Conservation (phyloP, 768 basidiomycete genomes). For the Boletus patriciae region DNA sequence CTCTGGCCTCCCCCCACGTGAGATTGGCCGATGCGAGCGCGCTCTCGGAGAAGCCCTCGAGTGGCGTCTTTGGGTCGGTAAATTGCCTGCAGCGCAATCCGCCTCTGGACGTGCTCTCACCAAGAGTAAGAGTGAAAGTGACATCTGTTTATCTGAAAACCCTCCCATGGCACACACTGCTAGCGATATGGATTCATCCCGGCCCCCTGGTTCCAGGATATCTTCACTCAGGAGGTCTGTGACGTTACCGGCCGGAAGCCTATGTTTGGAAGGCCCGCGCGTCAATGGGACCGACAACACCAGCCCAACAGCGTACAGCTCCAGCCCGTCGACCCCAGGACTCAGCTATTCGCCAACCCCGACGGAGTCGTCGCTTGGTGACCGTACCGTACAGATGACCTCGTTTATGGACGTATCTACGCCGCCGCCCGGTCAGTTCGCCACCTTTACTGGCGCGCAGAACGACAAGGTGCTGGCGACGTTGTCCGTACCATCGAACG, state of each 20-base stretch:
- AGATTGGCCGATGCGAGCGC: constrained; percentile 87
- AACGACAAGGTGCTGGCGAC: constrained; percentile 33
- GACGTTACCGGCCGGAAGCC: constrained; percentile 43
- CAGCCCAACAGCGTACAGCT: constrained; percentile 29
- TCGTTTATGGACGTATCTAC: constrained; percentile 48
- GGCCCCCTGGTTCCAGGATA: constrained; percentile 12
- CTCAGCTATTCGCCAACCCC: constrained; percentile 61
- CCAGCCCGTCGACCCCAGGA: constrained; percentile 54
- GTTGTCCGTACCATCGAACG: constrained; percentile 18
- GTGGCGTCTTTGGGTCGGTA: constrained; percentile 94
- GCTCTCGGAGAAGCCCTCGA: constrained; percentile 83
- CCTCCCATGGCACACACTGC: not conserved
- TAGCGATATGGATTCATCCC: constrained; percentile 3
- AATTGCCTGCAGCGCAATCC: constrained; percentile 45
- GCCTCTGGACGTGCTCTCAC: constrained; percentile 39
- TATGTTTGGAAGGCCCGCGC: constrained; percentile 18
- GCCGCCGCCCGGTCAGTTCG: constrained; percentile 38
- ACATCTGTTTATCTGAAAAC: constrained; percentile 23
- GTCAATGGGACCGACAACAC: not conserved
- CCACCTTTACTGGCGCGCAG: constrained; percentile 35
- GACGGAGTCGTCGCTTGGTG: constrained; percentile 55
- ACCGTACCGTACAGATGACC: constrained; percentile 57
- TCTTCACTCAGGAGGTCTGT: constrained; percentile 40
- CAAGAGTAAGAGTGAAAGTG: constrained; percentile 54
- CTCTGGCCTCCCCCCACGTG: constrained; percentile 80